A percentile compares a stretch with the other conserved stretches of the same genome.
These are phyloP conservation scores for Simplicillium sp. DNA, from an alignment of 2,329 filamentous ascomycete species.

Conservation along the genomic window DNA sequence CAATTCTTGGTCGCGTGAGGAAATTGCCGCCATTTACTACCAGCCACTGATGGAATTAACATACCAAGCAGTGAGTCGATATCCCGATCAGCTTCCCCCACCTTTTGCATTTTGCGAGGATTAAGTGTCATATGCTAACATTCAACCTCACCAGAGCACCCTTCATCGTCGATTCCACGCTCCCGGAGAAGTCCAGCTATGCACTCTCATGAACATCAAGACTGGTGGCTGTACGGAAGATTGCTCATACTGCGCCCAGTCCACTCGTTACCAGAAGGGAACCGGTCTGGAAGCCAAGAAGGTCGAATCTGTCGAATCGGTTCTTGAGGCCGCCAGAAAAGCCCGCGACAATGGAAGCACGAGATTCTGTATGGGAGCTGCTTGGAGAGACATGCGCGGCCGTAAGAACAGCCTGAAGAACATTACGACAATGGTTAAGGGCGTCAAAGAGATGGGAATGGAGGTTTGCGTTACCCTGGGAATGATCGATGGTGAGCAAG, in stretches of 20 bases:
- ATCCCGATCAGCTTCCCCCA: neutral
- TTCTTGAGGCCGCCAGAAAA: slow-evolving; percentile 66
- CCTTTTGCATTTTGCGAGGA: neutral
- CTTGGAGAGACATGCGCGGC: slow-evolving; percentile 89
- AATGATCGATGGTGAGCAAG: slow-evolving; percentile 79
- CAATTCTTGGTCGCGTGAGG: slow-evolving; percentile 70
- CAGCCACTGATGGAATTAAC: slow-evolving; percentile 72
- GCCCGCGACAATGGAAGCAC: slow-evolving; percentile 81
- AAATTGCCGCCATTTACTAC: slow-evolving; percentile 75
- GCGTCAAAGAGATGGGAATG: slow-evolving; percentile 75
- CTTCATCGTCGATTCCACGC: slow-evolving; percentile 81
- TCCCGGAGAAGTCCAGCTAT: slow-evolving; percentile 77
- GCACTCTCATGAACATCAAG: slow-evolving; percentile 95
- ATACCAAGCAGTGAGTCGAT: slow-evolving; percentile 55
- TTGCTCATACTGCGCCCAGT: slow-evolving; percentile 88
- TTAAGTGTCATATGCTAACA: too few species aligned
- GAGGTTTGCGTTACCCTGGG: slow-evolving; percentile 89
- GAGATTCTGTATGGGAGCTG: slow-evolving; percentile 90
- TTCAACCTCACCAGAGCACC: slow-evolving; percentile 41
- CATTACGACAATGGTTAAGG: slow-evolving; percentile 77
- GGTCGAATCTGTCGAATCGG: slow-evolving; percentile 69
- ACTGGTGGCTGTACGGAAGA: slow-evolving; percentile 88
- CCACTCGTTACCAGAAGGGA: slow-evolving; percentile 67
- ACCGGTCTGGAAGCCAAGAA: slow-evolving; percentile 73
- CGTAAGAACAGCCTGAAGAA: slow-evolving; percentile 76